Conservation (phyloP, 169 alveolate genomes). For the Cryptosporidium sp. region DNA sequence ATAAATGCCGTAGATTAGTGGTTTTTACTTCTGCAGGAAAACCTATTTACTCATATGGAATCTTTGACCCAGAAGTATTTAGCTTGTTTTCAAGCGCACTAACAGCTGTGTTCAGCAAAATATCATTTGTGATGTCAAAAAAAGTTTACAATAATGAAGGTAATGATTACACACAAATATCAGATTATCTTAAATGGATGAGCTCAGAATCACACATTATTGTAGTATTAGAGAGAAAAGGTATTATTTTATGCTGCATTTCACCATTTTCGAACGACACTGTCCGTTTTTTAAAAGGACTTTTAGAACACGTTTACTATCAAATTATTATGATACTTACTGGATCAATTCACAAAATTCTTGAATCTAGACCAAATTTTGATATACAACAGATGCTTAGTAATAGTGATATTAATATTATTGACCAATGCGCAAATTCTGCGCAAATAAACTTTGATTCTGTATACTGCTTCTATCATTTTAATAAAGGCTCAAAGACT, state of each 20-base stretch:
- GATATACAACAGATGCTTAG: conserved; percentile 64
- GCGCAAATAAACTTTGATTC: conserved; percentile 53
- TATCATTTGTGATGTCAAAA: conserved; percentile 29
- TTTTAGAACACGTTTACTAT: conserved; percentile 46
- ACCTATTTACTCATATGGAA: conserved; percentile 66
- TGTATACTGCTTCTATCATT: conserved; percentile 15
- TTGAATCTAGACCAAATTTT: conserved; percentile 55
- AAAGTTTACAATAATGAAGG: background rate
- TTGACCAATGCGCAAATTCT: conserved; percentile 36
- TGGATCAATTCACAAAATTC: conserved; percentile 70
- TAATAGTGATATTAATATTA: conserved; percentile 34
- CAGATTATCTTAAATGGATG: conserved; percentile 65
- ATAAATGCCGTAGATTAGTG: conserved; percentile 6
- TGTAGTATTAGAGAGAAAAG: conserved; percentile 39
- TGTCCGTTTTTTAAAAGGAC: conserved; percentile 36
- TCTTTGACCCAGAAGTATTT: background rate
- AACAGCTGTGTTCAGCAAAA: conserved; percentile 31
- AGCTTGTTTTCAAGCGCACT: conserved; percentile 43
- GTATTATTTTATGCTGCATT: conserved; percentile 26
- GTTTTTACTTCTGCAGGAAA: conserved; percentile 71
- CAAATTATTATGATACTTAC: conserved; percentile 51
- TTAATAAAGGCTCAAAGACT: background rate
- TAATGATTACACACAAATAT: background rate
- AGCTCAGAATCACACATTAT: conserved; percentile 53
- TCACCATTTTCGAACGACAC: conserved; percentile 42